Evolutionary conservation across 495 filamentous ascomycete genomes (phyloP), one percentile per base, ranked within the genome.

Genomic region (Penicillium antarcticum): DNA sequence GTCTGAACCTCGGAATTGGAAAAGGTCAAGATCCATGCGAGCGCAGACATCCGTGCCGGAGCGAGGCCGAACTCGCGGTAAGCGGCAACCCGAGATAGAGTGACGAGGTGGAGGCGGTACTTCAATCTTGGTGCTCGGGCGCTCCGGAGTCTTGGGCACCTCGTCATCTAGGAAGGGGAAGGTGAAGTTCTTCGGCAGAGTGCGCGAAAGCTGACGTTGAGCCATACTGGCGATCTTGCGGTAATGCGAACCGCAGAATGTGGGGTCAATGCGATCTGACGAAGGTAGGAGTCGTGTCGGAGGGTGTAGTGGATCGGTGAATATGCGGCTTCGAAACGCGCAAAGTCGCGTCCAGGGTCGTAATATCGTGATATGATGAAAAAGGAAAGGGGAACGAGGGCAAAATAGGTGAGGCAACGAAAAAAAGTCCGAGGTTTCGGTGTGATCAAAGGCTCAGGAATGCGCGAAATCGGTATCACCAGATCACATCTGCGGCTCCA

Each of bases 181-280:
- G 19, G 74, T 80, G 65, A 86, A 86, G 67, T 80, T 83, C 43
- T 83, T 78, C 18, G 84, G 84, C 29, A 87, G 76, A 12, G 82
- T 85, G 49, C 82, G 83, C 55, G 82, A 86, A 23, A 85, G 70
- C 50, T 74, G 76, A 60, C 67, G 66, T 57, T 66, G 66, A 51
- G 73, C 66, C 78, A 81, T 80, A 58, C 44, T 68, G 66, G 37
- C 46, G 38, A 42, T 55, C 36, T 48, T 52, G 42, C 48, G 32
- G 42, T 19, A 29, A 42, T 31, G 14, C 35, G 43, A 51, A 52
- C 37, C 34, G 43, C 40, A 45, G 42, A 40, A 42, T 53, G 56
- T 54, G 51, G 49, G 48, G 48, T 46, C 50, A 53, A 57, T 43
- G 45, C 52, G 53, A 59, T 24, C 42, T 45, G 42, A 31, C 26